Base-by-base conservation (phyloP, 345 rosid species). In the Combretum micranthum region DNA sequence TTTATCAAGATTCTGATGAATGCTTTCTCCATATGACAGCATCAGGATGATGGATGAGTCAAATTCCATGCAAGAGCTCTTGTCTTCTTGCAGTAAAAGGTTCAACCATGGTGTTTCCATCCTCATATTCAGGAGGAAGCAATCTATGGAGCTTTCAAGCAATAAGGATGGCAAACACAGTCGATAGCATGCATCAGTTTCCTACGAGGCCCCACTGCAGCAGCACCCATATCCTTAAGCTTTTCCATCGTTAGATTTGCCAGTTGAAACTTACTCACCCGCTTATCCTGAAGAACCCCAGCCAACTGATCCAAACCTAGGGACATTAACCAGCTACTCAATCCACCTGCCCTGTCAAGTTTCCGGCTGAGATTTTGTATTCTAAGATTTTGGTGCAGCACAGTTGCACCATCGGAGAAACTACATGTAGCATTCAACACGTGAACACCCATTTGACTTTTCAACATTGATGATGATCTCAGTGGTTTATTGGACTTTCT, bases 221-320 rank as follows among this genome's bases (percentile, higher is more conserved):
- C 68, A 15, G 86, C 91, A 59, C 99, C 99, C 99, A 93, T 93
- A 42, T 89, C 88, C 70, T 89, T 93, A 13, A 93, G 91, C 80
- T 93, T 89, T 78, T 85, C 75, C 99, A 89, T 93, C 45, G 83
- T 87, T 60, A 93, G 63, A 69, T 76, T 83, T 62, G 84, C 91
- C 74, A 93, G 60, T 70, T 85, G 90, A 73, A 82, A 87, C 64
- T 89, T 82, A 32, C 57, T 72, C 62, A 87, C 52, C 44, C 77
- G 73, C 69, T 75, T 85, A 17, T 76, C 76, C 50, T 60, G 79
- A 64, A 93, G 76, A 59, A 92, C 76, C 70, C 72, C 80, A 62
- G 70, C 94, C 75, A 93, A 83, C 69, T 85, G 86, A 2, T 75
- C 90, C 57, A 93, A 59, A 10, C 99, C 99, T 53, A 93, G 72